Percentiles rank a stretch among this genome's conserved stretches.
Evolutionary conservation across 257 asterid species (phyloP).

Genomic region (Solanum ahanhuiri): DNA sequence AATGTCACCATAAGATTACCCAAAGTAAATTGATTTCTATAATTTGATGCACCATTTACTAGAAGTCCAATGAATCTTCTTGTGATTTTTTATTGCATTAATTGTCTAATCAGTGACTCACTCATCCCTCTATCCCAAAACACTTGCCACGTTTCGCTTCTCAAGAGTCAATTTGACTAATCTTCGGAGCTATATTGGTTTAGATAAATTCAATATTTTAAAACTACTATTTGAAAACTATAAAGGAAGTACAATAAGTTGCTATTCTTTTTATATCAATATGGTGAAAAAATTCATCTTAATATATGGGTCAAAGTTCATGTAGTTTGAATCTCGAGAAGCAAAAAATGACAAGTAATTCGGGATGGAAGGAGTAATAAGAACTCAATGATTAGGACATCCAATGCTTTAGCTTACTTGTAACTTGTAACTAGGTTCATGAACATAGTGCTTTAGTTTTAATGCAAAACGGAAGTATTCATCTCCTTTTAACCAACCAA

Average conservation of each 20-base stretch:
- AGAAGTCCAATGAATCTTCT: not conserved
- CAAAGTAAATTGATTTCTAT: not conserved
- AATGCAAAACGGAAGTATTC: not conserved
- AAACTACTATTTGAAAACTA: not conserved
- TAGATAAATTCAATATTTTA: not conserved
- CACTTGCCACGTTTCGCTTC: not conserved
- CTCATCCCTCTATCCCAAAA: not conserved
- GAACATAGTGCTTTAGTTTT: not conserved
- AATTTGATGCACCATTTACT: not conserved
- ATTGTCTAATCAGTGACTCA: not conserved
- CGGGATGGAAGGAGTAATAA: not conserved
- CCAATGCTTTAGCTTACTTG: not conserved
- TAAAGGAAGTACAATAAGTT: not conserved
- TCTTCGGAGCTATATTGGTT: not conserved
- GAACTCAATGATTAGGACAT: not conserved
- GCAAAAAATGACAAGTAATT: not conserved
- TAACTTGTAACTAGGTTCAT: not conserved
- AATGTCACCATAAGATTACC: not conserved
- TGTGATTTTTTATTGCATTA: not conserved
- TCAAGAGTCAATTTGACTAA: not conserved
- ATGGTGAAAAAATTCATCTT: not conserved
- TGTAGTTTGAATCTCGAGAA: not conserved
- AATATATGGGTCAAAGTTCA: not conserved
- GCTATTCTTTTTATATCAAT: too few species aligned
- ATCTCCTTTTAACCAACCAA: not conserved